Conservation (phyloP, 306 rosid genomes). For the Albizia julibrissin region DNA sequence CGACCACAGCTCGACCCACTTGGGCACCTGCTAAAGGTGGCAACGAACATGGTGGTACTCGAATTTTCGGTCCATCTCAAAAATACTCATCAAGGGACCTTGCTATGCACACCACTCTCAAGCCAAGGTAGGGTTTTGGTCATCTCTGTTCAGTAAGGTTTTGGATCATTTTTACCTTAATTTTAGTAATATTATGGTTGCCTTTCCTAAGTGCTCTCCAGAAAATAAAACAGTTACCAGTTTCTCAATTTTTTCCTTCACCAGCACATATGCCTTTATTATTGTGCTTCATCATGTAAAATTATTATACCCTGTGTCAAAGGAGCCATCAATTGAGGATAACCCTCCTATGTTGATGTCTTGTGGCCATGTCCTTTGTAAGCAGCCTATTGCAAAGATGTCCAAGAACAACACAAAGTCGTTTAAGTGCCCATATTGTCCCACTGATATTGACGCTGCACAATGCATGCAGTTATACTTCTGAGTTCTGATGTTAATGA, state of each 20-base stretch:
- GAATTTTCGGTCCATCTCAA: slow-evolving; percentile 93
- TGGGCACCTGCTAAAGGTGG: slow-evolving; percentile 99
- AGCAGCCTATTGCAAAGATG: slow-evolving; percentile 90
- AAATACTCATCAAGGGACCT: slow-evolving; percentile 90
- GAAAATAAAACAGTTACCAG: background rate
- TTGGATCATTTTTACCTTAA: background rate
- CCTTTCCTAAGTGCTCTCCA: background rate
- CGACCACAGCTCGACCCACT: slow-evolving; percentile 94
- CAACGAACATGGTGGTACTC: slow-evolving; percentile 90
- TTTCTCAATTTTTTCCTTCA: background rate
- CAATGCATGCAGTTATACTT: slow-evolving; percentile 53
- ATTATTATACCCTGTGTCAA: slow-evolving; percentile 70
- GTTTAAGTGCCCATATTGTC: slow-evolving; percentile 91
- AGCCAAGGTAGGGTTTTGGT: slow-evolving; percentile 60
- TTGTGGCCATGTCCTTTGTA: slow-evolving; percentile 95
- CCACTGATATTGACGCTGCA: slow-evolving; percentile 61
- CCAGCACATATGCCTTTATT: background rate
- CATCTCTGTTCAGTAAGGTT: background rate
- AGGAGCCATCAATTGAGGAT: slow-evolving; percentile 83
- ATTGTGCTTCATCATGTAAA: background rate
- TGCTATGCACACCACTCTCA: slow-evolving; percentile 80
- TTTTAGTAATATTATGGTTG: background rate
- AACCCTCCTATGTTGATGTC: slow-evolving; percentile 91
- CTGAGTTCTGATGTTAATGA: slow-evolving; percentile 38
- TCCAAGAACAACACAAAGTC: slow-evolving; percentile 76